phyloP scores from a whole-genome alignment of 108 stramenopile genomes.

The Nitzschia sp. region DNA sequence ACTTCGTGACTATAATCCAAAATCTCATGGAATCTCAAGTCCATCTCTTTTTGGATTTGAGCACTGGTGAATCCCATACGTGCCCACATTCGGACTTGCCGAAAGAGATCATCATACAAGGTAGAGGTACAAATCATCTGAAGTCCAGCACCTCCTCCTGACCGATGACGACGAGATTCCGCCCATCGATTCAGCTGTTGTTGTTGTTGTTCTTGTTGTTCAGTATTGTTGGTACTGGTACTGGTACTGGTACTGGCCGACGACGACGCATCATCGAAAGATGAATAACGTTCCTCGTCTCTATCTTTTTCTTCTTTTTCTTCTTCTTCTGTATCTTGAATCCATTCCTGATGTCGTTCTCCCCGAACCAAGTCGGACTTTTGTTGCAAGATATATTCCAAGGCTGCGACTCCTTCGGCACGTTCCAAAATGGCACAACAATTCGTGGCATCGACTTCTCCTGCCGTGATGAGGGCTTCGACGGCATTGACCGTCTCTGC shows the following conservation, averaged over 20 bases:
- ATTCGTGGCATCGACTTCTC: constrained; percentile 10
- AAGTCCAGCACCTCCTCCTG: constrained; percentile 3
- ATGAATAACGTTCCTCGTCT: not conserved
- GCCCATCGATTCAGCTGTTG: not conserved
- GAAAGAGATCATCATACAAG: constrained; percentile 17
- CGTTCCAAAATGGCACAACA: constrained; percentile 22
- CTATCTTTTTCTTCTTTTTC: not conserved
- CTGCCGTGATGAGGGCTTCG: constrained; percentile 9
- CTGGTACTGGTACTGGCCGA: not conserved
- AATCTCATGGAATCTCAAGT: constrained; percentile 13
- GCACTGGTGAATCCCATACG: constrained; percentile 16
- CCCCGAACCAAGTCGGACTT: constrained; percentile 10
- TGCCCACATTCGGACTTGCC: constrained; percentile 22
- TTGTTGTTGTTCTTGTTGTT: not conserved
- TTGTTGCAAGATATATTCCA: constrained; percentile 13
- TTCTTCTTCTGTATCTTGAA: not conserved
- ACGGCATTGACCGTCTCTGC: constrained; percentile 18
- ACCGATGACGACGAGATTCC: not conserved
- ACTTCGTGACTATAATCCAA: constrained; percentile 4
- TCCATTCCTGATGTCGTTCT: not conserved
- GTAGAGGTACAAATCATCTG: constrained; percentile 14
- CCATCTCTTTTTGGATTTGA: constrained; percentile 21
- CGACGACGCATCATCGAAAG: not conserved
- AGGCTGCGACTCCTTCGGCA: constrained; percentile 2
- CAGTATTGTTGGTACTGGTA: not conserved